Conservation (phyloP, 768 basidiomycete species). For the Psilocybe tampanensis region DNA sequence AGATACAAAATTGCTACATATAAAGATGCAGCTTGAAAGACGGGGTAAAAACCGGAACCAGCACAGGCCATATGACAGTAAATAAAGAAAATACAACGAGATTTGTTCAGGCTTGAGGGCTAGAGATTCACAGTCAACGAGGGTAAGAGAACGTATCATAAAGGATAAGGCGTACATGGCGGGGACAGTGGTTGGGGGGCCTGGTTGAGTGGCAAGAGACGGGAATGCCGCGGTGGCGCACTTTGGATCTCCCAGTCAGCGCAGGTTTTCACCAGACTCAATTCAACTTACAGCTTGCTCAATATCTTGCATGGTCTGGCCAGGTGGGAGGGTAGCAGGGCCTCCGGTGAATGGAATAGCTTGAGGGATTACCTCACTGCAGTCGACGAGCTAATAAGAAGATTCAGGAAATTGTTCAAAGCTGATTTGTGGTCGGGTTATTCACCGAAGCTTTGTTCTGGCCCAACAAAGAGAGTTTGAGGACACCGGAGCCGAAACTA, state of each 20-base stretch:
- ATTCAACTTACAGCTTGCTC: constrained; percentile 34
- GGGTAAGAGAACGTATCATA: not conserved
- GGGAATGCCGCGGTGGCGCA: constrained; percentile 17
- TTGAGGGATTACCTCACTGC: constrained; percentile 45
- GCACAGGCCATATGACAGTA: not conserved
- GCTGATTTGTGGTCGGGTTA: too few species aligned
- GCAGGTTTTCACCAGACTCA: not conserved
- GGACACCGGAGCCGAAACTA: constrained; percentile 44
- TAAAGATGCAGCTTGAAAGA: too few species aligned
- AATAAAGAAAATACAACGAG: not conserved
- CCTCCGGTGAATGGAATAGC: constrained; percentile 28
- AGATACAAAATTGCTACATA: too few species aligned
- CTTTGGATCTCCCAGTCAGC: not conserved
- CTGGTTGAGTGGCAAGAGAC: constrained; percentile 10
- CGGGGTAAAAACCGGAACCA: too few species aligned
- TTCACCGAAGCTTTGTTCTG: constrained; percentile 30
- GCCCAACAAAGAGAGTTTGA: constrained; percentile 44
- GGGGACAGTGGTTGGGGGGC: constrained; percentile 12
- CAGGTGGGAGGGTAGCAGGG: constrained; percentile 35
- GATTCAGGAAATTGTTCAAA: too few species aligned
- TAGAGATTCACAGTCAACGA: not conserved
- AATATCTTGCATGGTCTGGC: constrained; percentile 26
- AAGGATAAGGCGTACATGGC: constrained; percentile 7
- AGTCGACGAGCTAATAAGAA: constrained; percentile 35
- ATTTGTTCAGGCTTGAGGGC: not conserved